Conservation (phyloP, 2,329 filamentous ascomycete genomes). For the Diplodia mutila region DNA sequence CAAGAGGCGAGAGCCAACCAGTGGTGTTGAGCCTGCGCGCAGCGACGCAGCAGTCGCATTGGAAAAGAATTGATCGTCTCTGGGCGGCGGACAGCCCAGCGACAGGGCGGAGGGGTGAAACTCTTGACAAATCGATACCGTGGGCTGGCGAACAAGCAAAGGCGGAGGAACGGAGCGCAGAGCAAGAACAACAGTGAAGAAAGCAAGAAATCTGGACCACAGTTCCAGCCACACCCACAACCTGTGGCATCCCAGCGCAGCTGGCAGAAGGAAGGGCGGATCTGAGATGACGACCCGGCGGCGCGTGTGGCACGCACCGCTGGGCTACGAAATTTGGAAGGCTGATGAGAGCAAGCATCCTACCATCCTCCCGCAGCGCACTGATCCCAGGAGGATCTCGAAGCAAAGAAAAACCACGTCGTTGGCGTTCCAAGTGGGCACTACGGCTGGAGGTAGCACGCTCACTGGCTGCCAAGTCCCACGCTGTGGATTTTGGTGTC, state of each 20-base stretch:
- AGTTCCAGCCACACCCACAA: constrained; percentile 4
- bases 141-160: background rate
- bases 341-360: constrained; percentile 6
- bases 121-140: constrained; percentile 7
- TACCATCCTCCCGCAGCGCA: constrained; percentile 13
- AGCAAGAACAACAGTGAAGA: background rate
- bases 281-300: constrained; percentile 7
- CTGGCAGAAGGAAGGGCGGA: constrained; percentile 11
- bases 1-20: background rate
- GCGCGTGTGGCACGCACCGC: background rate
- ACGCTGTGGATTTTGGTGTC: constrained; percentile 17
- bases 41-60: background rate
- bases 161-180: background rate
- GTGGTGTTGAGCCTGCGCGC: constrained; percentile 1
- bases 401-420: constrained; percentile 12
- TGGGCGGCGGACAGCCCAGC: background rate
- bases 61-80: background rate
- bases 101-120: background rate
- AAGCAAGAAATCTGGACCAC: background rate
- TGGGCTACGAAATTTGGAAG: constrained; percentile 11
- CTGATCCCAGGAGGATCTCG: constrained; percentile 8
- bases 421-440: constrained; percentile 7
- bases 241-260: background rate
- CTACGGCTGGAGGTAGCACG: constrained; percentile 2
- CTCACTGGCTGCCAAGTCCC: background rate